These are phyloP conservation scores for Pseudogymnoascus sp. DNA, from an alignment of 2,329 filamentous ascomycete genomes.

Conservation along the genomic window DNA sequence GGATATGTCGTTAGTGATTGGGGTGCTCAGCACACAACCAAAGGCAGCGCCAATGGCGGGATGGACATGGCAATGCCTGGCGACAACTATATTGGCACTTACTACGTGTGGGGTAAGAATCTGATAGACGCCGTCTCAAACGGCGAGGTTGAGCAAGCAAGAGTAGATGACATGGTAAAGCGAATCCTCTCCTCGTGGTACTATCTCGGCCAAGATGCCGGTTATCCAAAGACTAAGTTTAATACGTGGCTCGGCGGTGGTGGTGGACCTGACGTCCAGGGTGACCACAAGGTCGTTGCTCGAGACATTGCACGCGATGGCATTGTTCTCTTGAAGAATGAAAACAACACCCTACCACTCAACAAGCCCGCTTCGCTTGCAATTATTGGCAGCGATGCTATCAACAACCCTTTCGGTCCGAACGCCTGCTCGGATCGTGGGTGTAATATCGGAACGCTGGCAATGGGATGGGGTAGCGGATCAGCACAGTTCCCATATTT, in stretches of 20 bases:
- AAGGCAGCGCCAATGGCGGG: slow-evolving; percentile 56
- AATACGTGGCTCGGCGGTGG: slow-evolving; percentile 30
- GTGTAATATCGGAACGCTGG: slow-evolving; percentile 54
- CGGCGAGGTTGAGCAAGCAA: slow-evolving; percentile 48
- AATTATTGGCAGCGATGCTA: slow-evolving; percentile 56
- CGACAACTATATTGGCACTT: slow-evolving; percentile 44
- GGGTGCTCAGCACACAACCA: slow-evolving; percentile 68
- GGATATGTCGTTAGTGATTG: slow-evolving; percentile 65
- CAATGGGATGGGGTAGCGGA: slow-evolving; percentile 50
- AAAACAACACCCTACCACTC: slow-evolving; percentile 47
- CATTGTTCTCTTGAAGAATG: slow-evolving; percentile 63
- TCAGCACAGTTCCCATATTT: slow-evolving; percentile 39
- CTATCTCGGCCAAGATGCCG: slow-evolving; percentile 41
- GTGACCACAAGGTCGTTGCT: slow-evolving; percentile 56
- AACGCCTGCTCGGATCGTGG: slow-evolving; percentile 56
- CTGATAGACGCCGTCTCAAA: slow-evolving; percentile 46
- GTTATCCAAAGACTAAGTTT: slow-evolving; percentile 42
- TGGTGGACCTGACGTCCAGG: slow-evolving; percentile 40
- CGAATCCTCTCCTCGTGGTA: slow-evolving; percentile 59
- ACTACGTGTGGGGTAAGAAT: slow-evolving; percentile 47
- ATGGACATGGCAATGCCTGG: slow-evolving; percentile 78
- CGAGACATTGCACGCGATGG: slow-evolving; percentile 46
- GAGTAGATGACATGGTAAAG: slow-evolving; percentile 59
- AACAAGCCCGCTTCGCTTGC: slow-evolving; percentile 45
- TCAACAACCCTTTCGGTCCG: slow-evolving; percentile 51